phyloP scores from a whole-genome alignment of 2,329 filamentous ascomycete genomes.

The Penicillium frequentans region DNA sequence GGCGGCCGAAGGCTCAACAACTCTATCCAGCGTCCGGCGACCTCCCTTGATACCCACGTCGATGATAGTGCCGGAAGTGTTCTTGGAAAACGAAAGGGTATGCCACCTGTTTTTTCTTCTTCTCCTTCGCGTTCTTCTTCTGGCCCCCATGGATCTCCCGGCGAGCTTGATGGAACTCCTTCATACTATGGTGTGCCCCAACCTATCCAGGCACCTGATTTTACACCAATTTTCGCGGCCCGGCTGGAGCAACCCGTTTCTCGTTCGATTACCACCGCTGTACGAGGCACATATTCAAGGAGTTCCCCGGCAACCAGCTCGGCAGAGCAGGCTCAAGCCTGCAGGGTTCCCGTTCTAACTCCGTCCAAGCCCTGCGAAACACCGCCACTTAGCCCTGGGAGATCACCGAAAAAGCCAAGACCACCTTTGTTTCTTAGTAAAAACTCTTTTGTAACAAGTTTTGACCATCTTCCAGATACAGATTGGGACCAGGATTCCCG shows the following conservation, averaged over 20 bases:
- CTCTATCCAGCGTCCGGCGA: slow-evolving; percentile 41
- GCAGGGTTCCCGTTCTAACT: slow-evolving; percentile 15
- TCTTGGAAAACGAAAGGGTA: slow-evolving; percentile 55
- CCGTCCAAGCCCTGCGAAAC: slow-evolving; percentile 34
- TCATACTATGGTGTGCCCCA: background rate
- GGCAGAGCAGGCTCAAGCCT: background rate
- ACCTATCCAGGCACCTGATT: background rate
- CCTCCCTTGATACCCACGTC: slow-evolving; percentile 43
- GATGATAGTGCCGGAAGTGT: slow-evolving; percentile 38
- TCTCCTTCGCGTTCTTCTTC: slow-evolving; percentile 20
- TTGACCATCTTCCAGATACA: slow-evolving; percentile 33
- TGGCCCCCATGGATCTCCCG: slow-evolving; percentile 11
- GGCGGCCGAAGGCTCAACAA: slow-evolving; percentile 51
- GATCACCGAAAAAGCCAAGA: slow-evolving; percentile 27
- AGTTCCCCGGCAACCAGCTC: background rate
- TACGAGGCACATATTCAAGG: background rate
- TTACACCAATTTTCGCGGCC: background rate
- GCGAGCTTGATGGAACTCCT: background rate
- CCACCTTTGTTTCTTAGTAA: slow-evolving; percentile 62
- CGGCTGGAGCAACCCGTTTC: background rate
- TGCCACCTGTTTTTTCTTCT: slow-evolving; percentile 38
- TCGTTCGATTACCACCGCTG: background rate
- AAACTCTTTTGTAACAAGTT: slow-evolving; percentile 71
- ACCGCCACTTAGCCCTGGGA: slow-evolving; percentile 29
- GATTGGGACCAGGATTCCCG: slow-evolving; percentile 75